phyloP scores from a whole-genome alignment of 805 yeast species.

The Wickerhamiella occidentalis region DNA sequence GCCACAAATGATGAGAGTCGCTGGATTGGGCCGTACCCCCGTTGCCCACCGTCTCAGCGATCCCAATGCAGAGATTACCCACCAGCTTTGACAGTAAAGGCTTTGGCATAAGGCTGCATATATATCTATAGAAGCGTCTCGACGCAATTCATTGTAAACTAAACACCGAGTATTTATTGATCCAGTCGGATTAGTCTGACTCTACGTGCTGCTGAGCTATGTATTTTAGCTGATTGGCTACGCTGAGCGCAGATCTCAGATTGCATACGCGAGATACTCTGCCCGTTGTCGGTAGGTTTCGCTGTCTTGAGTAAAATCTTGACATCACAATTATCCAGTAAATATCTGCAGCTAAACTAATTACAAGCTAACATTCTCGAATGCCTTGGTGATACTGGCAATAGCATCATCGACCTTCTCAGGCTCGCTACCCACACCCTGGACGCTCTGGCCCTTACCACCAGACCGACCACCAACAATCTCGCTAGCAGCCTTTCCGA shows the following conservation, averaged over 20 bases:
- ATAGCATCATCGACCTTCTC: conserved; percentile 62
- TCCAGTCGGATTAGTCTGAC: no score
- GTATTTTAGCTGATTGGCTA: no score
- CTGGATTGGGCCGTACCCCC: background rate
- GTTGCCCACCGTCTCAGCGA: background rate
- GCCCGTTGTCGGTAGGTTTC: no score
- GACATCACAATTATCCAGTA: no score
- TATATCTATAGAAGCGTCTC: background rate
- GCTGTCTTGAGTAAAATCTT: no score
- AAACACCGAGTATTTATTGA: no score
- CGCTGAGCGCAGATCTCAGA: no score
- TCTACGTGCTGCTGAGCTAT: no score
- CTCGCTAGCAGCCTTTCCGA: conserved; percentile 58
- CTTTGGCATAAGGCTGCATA: background rate
- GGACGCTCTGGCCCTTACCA: conserved; percentile 92
- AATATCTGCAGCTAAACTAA: no score
- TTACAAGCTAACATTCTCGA: conserved; percentile 25
- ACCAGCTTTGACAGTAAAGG: background rate
- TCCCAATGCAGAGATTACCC: background rate
- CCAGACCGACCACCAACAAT: conserved; percentile 95
- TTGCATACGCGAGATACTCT: no score
- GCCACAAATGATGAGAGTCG: background rate
- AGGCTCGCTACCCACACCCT: conserved; percentile 89
- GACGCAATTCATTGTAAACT: no score
- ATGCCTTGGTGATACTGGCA: conserved; percentile 48